A percentile compares a stretch with the other conserved stretches of the same genome.
These are phyloP conservation scores for Annulohypoxylon maeteangense DNA, from an alignment of 495 filamentous ascomycete species.

Conservation along the genomic window DNA sequence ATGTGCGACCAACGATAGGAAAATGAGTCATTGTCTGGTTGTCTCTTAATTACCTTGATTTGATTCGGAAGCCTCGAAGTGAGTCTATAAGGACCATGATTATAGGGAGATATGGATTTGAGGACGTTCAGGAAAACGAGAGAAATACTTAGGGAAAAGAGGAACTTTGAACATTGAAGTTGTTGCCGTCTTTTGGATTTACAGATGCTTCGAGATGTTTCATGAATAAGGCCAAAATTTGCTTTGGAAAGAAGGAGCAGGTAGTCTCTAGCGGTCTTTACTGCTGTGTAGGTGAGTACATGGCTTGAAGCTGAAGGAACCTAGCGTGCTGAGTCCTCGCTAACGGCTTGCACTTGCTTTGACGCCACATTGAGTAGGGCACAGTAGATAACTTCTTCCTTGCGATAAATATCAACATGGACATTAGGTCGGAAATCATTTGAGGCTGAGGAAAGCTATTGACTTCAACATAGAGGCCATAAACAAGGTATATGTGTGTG, in stretches of 20 bases:
- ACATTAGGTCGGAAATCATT: neutral
- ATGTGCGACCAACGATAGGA: slow-evolving; percentile 14
- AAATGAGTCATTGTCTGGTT: slow-evolving; percentile 20
- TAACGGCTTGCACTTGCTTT: neutral
- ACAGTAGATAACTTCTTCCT: neutral
- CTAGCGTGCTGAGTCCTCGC: neutral
- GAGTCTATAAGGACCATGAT: slow-evolving; percentile 16
- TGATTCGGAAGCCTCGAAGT: neutral
- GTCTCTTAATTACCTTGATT: slow-evolving; percentile 8
- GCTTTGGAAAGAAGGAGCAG: neutral
- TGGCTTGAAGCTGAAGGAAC: neutral
- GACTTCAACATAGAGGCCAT: neutral
- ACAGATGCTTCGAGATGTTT: neutral
- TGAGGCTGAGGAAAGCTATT: neutral
- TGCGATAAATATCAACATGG: neutral
- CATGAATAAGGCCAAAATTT: neutral
- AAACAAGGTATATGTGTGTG: neutral
- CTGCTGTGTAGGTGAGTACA: neutral
- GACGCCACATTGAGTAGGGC: neutral
- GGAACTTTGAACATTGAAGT: neutral
- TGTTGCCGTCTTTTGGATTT: neutral
- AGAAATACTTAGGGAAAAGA: neutral
- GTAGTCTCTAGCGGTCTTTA: neutral
- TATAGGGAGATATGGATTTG: slow-evolving; percentile 26
- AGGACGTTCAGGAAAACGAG: neutral